Base-by-base conservation (phyloP, 148 eudicot species). In the Camellia lanceoleosa region DNA sequence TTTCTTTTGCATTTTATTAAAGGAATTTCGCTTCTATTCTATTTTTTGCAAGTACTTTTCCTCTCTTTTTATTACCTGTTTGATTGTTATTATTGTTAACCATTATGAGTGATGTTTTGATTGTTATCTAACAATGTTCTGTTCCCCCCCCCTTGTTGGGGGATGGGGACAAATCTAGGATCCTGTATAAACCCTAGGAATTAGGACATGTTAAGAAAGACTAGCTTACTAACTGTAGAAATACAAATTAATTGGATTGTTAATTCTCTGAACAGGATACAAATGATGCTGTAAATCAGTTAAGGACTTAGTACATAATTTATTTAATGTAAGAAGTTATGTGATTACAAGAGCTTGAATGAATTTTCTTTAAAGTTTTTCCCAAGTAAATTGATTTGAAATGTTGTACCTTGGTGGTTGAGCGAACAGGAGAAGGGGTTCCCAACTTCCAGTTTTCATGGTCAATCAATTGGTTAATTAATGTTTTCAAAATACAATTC, bases 131-230 rank as follows among this genome's bases (percentile, higher is more conserved):
- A n/a, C 56, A 3, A 71, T 8, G 58, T 9, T n/a, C 10, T 68
- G 11, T 44, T 68, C 38, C 16, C 20, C 23, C 18, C 18, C 5
- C 38, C 16, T 58, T 30, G 2, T 12, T 47, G 18, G 19, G 55
- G 74, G 19, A 68, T 68, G 49, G 20, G 51, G 9, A 68, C 19
- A 6, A 68, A 68, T 18, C 20, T 68, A 5, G 11, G 19, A 15
- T 68, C 10, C 71, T 23, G 1, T 15, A 43, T 41, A 42, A 43
- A 43, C 19, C 38, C 38, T 30, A 30, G 38, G 38, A 30, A 1
- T 43, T 42, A 67, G 71, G 71, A 68, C 51, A 68, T 46, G 47
- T 43, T 68, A 65, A 65, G 43, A 65, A 65, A 30, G 49, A 68
- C 71, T 68, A 43, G 71, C 71, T 41, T 43, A 68, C 19, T 52